Conservation (phyloP, 768 basidiomycete species). For the Asterophora parasitica region DNA sequence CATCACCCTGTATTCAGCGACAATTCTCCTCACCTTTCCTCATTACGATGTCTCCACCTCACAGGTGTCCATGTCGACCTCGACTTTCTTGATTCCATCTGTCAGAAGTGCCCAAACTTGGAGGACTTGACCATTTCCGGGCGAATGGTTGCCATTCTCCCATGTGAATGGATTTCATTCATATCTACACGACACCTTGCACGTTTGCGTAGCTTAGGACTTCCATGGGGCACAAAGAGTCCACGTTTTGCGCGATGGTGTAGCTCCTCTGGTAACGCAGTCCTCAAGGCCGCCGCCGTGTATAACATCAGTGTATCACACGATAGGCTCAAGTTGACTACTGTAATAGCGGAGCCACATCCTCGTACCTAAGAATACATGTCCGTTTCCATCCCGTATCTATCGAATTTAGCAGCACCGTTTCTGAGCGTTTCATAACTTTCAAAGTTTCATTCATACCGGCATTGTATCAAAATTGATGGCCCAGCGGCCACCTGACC, state of each 20-base stretch:
- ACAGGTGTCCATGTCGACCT: conserved; percentile 36
- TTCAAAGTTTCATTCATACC: not conserved
- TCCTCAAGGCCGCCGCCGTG: conserved; percentile 16
- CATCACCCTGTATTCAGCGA: conserved; percentile 28
- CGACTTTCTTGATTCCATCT: conserved; percentile 30
- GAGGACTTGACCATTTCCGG: conserved; percentile 38
- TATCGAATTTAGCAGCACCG: too few relatives aligned
- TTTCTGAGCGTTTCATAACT: too few relatives aligned
- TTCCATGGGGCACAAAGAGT: conserved; percentile 34
- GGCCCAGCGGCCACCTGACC: conserved; percentile 1
- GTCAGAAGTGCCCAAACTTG: conserved; percentile 30
- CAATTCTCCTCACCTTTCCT: conserved; percentile 18
- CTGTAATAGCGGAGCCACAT: too few relatives aligned
- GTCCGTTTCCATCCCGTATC: too few relatives aligned
- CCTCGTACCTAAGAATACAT: too few relatives aligned
- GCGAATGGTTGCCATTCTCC: conserved; percentile 30
- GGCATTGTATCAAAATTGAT: conserved; percentile 3
- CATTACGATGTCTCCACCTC: conserved; percentile 37
- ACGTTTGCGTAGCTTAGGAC: conserved; percentile 28
- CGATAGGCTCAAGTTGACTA: not conserved
- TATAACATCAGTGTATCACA: conserved; percentile 18
- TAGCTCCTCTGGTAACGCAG: conserved; percentile 10
- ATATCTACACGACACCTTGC: conserved; percentile 31
- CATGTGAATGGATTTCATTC: conserved; percentile 39
- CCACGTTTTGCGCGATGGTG: conserved; percentile 40